Evolutionary conservation across 805 yeast genomes (phyloP).

Genomic region (Cyberlindnera petersonii): DNA sequence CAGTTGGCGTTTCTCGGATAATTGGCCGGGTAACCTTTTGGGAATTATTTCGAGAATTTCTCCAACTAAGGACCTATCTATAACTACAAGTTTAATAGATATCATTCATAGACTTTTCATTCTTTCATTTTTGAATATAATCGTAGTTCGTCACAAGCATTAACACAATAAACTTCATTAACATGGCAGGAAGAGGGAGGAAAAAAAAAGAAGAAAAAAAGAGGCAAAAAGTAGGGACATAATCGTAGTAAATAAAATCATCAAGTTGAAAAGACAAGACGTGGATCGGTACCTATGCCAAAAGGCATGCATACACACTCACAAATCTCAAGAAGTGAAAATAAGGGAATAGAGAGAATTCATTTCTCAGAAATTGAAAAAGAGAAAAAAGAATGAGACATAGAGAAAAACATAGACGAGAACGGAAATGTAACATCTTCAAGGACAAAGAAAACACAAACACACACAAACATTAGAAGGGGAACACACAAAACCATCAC

Average conservation of each 20-base stretch:
- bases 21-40: constrained; percentile 5
- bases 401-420: too few species aligned
- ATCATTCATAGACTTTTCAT: constrained; percentile 5
- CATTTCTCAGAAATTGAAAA: too few species aligned
- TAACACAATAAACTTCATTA: constrained; percentile 6
- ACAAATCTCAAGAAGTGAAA: too few species aligned
- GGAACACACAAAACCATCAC: neutral
- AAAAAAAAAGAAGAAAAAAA: neutral
- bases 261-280: too few species aligned
- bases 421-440: constrained; percentile 1
- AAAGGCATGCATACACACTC: too few species aligned
- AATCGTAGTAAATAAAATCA: too few species aligned
- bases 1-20: neutral
- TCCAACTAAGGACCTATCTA: neutral
- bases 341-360: too few species aligned
- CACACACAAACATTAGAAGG: neutral
- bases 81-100: neutral
- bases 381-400: too few species aligned
- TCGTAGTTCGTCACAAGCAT: constrained; percentile 11
- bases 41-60: too few species aligned
- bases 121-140: constrained; percentile 10
- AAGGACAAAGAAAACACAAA: too few species aligned
- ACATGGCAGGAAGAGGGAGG: constrained; percentile 2
- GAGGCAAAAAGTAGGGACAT: neutral
- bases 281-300: too few species aligned